Percentiles rank a stretch among this genome's conserved stretches.
Conservation (phyloP, 2,329 filamentous ascomycete species). For the Colletotrichum costaricense region DNA sequence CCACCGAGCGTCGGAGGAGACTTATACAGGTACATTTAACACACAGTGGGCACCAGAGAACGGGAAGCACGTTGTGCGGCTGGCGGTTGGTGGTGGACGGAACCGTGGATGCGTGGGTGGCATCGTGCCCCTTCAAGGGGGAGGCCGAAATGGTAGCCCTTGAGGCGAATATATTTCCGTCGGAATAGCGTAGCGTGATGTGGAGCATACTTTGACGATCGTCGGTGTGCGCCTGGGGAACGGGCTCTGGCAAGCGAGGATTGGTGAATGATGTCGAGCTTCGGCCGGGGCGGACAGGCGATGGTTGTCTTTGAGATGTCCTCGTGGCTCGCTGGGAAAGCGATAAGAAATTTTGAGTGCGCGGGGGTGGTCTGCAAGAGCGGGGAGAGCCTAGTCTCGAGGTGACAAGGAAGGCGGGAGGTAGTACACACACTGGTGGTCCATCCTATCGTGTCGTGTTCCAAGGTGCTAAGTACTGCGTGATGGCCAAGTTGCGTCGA, state of each 20-base stretch:
- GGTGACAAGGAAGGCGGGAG: constrained; percentile 21
- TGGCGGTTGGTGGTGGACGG: not conserved
- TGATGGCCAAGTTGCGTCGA: constrained; percentile 16
- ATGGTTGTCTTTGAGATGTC: constrained; percentile 22
- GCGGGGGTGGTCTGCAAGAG: constrained; percentile 11
- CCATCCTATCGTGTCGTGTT: not conserved
- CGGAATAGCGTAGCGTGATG: not conserved
- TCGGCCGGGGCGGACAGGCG: constrained; percentile 28
- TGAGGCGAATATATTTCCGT: constrained; percentile 13
- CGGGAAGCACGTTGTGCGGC: not conserved
- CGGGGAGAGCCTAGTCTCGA: constrained; percentile 25
- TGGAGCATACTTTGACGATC: constrained; percentile 23
- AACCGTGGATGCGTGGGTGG: too few relatives aligned
- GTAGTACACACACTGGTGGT: not conserved
- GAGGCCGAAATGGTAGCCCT: constrained; percentile 3
- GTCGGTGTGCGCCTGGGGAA: constrained; percentile 15
- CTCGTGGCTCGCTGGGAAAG: constrained; percentile 20
- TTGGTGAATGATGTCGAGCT: not conserved
- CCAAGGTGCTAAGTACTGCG: not conserved
- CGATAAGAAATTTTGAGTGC: constrained; percentile 25
- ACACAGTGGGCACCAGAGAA: not conserved
- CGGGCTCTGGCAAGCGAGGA: not conserved
- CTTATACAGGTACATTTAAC: not conserved
- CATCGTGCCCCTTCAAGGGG: not conserved
- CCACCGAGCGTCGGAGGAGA: constrained; percentile 13